Evolutionary conservation across 371 early-diverging fungal genomes (phyloP).

Genomic region (Phascolomyces articulosus): DNA sequence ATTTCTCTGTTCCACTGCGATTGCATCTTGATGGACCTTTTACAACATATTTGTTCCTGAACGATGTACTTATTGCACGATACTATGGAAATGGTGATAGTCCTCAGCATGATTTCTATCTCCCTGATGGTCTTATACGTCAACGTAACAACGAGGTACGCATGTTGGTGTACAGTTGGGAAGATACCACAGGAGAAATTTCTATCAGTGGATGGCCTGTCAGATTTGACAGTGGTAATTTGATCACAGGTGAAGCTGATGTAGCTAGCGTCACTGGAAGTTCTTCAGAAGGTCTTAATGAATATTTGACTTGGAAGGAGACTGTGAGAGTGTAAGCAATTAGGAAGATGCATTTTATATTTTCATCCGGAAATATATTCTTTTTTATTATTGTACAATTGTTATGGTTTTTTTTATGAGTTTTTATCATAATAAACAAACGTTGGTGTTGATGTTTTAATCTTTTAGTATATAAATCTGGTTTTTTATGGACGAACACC

Average conservation of each 20-base stretch:
- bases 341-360: too few relatives aligned
- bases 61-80: slow-evolving; percentile 64
- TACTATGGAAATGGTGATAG: slow-evolving; percentile 79
- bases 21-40: slow-evolving; percentile 66
- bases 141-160: slow-evolving; percentile 23
- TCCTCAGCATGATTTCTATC: slow-evolving; percentile 75
- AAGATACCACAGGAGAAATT: slow-evolving; percentile 31
- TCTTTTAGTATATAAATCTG: too few relatives aligned
- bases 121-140: slow-evolving; percentile 64
- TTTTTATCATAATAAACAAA: neutral
- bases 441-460: too few relatives aligned
- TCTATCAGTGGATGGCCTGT: slow-evolving; percentile 49
- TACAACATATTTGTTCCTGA: slow-evolving; percentile 68
- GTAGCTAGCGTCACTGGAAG: neutral
- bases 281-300: neutral
- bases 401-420: neutral
- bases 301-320: slow-evolving; percentile 6
- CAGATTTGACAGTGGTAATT: slow-evolving; percentile 22
- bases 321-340: neutral
- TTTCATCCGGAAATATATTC: too few relatives aligned
- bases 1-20: slow-evolving; percentile 60
- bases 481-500: slow-evolving; percentile 27
- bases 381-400: slow-evolving; percentile 1
- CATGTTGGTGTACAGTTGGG: slow-evolving; percentile 51
- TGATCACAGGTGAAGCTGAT: slow-evolving; percentile 1